Base-by-base conservation (phyloP, 2,329 filamentous ascomycete species). In the Aspergillus quadrilineatus region DNA sequence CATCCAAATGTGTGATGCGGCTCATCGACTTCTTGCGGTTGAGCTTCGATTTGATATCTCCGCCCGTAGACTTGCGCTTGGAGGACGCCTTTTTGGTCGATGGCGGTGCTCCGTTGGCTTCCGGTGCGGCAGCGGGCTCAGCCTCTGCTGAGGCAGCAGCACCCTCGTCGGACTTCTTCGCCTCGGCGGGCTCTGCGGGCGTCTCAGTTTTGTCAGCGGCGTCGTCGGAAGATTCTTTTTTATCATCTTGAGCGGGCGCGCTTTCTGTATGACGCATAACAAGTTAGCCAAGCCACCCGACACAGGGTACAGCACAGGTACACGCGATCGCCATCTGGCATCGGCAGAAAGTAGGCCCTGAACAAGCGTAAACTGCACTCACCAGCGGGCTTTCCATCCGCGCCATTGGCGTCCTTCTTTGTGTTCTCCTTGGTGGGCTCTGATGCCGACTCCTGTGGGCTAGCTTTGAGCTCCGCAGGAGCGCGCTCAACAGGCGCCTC, bases 1-100 rank as follows among this genome's bases (percentile, higher is more conserved):
- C 92, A 70, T 96, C 85, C 52, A 90, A 81, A 65, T 91, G 84
- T 44, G 82, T 82, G 61, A 89, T 80, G 69, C 87, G 87, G 60
- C 83, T 81, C 76, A 87, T 87, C 47, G 89, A 92, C 71, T 86
- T 89, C 81, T 94, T 96, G 79, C 88, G 90, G 79, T 86, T 94
- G 60, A 92, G 80, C 73, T 92, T 92, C 66, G 76, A 80, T 76
- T 89, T 92, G 88, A 77, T 15, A 80, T 55, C 81, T 43, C 82
- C 83, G 55, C 81, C 81, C 42, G 80, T 80, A 26, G 90, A 95
- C 82, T 94, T 94, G 78, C 90, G 89, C 72, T 79, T 82, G 37
- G 71, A 82, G 60, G 60, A 45, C 50, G 78, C 72, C 66, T 85
- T 84, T 60, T 77, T 77, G 50, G 78, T 70, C 30, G 73, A 74